Base-by-base conservation (phyloP, 176 grass and related monocot species). In the Secale cereale region DNA sequence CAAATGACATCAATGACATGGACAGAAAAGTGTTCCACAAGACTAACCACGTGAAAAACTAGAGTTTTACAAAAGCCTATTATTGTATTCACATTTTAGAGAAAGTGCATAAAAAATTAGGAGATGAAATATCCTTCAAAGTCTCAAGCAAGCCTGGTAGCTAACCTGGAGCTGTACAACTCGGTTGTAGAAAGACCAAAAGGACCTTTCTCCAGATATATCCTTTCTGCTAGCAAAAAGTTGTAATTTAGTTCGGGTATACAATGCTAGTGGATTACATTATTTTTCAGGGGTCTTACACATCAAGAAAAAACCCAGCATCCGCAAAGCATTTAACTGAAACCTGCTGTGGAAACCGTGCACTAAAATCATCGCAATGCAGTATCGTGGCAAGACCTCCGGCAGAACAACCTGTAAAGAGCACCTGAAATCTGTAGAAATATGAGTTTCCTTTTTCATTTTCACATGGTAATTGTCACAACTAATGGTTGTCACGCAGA, bases 291-390 rank as follows among this genome's bases (percentile, higher is more conserved):
- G 74, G 40, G 29, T 61, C 86, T 87, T 90, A 94, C 92, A 25
- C n/a, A n/a, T 94, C 78, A 77, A 97, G 77, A 79, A 97, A 97
- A 83, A 97, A 97, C 1, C 90, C 94, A 87, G 83, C 94, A 87
- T 94, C 94, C 70, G 88, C 39, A 84, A 97, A 82, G 74, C 92
- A 97, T 89, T 97, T 92, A 66, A 87, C 90, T 64, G 31, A 87
- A 48, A 90, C 56, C 20, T 81, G 43, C 13, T 84, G 70, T 27
- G 84, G 81, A 26, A 97, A 81, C 50, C 75, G 52, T 63, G 57
- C 57, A 78, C 50, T 40, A 63, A 94, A 97, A 81, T 97, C 85
- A 72, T 94, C 79, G 80, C 94, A 97, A 70, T 97, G 92, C 43
- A 94, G 75, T 11, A 91, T 70, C 3, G 92, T 82, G 36, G 92